Evolutionary conservation across 495 filamentous ascomycete genomes (phyloP), one percentile per base, ranked within the genome.

Genomic region (Evansstolkia leycettana): DNA sequence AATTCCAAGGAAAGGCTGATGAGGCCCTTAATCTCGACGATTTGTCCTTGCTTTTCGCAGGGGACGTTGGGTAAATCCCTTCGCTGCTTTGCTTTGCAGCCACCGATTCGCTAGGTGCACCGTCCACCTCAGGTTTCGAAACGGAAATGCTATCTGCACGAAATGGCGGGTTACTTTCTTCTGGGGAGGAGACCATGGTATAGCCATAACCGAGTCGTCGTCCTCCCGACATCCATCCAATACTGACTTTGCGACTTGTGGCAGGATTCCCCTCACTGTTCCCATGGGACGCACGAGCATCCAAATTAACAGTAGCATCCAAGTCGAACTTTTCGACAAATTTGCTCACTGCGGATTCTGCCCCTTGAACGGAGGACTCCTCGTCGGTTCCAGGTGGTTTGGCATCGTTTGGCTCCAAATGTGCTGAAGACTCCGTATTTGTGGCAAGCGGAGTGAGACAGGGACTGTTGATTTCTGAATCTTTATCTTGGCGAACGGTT

Each of bases 221-320:
- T 7, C 64, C 64, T 7, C 48, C 60, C 7, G 64, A 60, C 57
- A 67, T 63, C 64, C 64, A 67, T 9, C 61, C 64, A 13, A 58
- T 36, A 37, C 64, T 67, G 20, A 65, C 46, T 38, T 50, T 62
- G 7, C 63, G 55, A 29, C 51, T 37, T 3, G 48, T 39, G 3
- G 16, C 29, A 26, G 14, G 15, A 41, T 36, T 15, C 15, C 7
- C 29, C 5, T 28, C 33, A 6, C 36, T 31, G 3, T 39, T 40
- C 7, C 39, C 39, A 1, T 36, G 23, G 7, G 9, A 17, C 7
- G 28, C 10, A 5, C 37, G 31, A 14, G 11, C n/a, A 0, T 28
- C 37, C 7, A 38, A 25, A 1, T 36, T 17, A 11, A 34, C 37
- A 5, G 42, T 42, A 23, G 17, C 33, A 23, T 33, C 33, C 15